Evolutionary conservation across 1,284 basidiomycete species (phyloP), one percentile per base, ranked within the genome.

Genomic region (Schizophyllum commune): DNA sequence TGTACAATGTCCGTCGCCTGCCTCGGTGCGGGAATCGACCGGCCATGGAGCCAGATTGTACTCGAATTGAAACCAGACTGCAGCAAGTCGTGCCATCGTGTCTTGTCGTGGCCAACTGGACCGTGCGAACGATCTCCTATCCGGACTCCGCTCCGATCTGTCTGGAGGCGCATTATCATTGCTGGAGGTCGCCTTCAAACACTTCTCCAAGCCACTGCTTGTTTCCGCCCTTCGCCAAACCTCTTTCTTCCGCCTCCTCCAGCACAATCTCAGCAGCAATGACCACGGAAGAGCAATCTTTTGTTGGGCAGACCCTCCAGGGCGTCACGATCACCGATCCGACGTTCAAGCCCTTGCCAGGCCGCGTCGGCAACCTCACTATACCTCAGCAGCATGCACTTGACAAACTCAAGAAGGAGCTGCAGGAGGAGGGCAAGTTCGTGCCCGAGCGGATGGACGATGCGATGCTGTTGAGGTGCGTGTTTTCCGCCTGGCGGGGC

Each of bases 281-380:
- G 39, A 17, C 39, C 13, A 47, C 39, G 4, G 39, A 47, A 47
- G 13, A 47, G 9, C 9, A 11, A 11, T 55, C 53, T 13, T 55
- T 55, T 11, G 15, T 55, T 11, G 53, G 53, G 13, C 19, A 20
- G 20, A 55, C 53, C 53, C 9, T 55, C 13, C 20, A 55, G 53
- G 53, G 53, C 53, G 20, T 55, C 53, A 55, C 53, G 20, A 75
- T 87, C 64, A 87, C 86, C 1, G 83, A 90, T 73, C 82, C 84
- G 21, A 82, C 82, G 72, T 91, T 88, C 75, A 78, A 79, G 68
- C 89, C 91, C 2, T 79, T 79, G 5, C 86, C 91, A 8, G 94
- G 94, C 17, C 82, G 89, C 58, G 77, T 93, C 52, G 94, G 94
- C 22, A 94, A 96, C 75, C 83, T 97, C 66, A 85, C 84, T n/a